Evolutionary conservation across 441 rosid genomes (phyloP), one percentile per base, ranked within the genome.

Genomic region (Gossypium gossypioides): DNA sequence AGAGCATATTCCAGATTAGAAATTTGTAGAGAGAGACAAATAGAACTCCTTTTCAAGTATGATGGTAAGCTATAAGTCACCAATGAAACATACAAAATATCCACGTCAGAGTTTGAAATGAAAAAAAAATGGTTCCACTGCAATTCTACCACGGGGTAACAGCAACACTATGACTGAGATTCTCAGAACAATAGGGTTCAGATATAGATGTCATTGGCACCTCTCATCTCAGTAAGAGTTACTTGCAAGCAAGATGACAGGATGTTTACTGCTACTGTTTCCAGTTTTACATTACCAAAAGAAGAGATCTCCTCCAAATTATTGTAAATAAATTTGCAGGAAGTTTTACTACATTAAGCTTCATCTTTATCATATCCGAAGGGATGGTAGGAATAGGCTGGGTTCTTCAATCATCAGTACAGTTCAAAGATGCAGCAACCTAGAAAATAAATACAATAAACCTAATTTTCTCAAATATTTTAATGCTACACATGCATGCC

Each of bases 251-350:
- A 51, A 52, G 48, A 13, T 66, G 22, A 46, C 22, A 66, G 42
- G 57, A 66, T 46, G 40, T 48, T 24, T 66, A 24, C 37, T 24
- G 57, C 57, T n/a, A 66, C 21, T 46, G 21, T 46, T 15, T 66
- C 56, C 40, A 66, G 18, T 24, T 66, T 24, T 29, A 24, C 40
- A 24, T 66, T 15, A 66, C 8, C 24, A 25, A 67, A 50, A 25
- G 42, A 7, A 24, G 40, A 54, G 58, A 37, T 48, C 1, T 46
- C 56, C 19, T 66, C 58, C 19, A 48, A 24, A 25, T 66, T 48
- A 25, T 25, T 48, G 71, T 24, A 67, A 66, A 66, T 44, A 21
- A 48, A 67, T 67, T 48, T 48, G 57, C 40, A 66, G 21, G 37
- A 67, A 25, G 2, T 21, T 50, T 67, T 67, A 50, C 59, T 27